These are phyloP conservation scores for Tetraselmis chui DNA, from an alignment of 139 green algal species.

Conservation along the genomic window DNA sequence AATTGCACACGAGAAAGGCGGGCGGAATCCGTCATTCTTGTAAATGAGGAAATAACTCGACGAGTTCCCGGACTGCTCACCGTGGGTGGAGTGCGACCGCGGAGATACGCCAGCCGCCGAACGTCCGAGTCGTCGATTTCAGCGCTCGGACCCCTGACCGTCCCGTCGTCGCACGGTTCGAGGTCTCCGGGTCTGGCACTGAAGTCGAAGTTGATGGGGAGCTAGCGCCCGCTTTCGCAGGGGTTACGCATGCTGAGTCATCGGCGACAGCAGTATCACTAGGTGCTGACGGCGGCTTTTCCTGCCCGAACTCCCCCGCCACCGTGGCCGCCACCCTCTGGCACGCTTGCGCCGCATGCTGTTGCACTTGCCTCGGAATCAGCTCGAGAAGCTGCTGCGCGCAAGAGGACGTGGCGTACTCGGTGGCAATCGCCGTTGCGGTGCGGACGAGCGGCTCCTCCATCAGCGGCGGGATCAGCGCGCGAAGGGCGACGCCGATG, in stretches of 20 bases:
- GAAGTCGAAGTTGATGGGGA: neutral
- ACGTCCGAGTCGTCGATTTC: neutral
- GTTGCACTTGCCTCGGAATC: neutral
- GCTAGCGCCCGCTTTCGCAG: neutral
- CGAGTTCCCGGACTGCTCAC: too few relatives aligned
- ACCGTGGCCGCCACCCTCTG: neutral
- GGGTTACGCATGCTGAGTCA: neutral
- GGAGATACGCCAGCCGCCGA: neutral
- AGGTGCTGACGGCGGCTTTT: neutral
- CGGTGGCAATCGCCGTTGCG: neutral
- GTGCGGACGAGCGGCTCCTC: neutral
- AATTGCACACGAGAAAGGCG: neutral
- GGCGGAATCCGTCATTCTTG: too few relatives aligned
- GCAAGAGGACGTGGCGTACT: neutral
- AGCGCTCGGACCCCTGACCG: neutral
- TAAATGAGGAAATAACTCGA: too few relatives aligned
- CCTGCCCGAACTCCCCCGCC: neutral
- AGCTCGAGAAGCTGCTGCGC: neutral
- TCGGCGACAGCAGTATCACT: neutral
- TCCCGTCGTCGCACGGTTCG: neutral
- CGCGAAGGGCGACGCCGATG: neutral
- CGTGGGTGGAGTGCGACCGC: neutral
- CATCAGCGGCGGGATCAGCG: neutral
- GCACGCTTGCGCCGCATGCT: neutral
- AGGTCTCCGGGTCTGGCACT: neutral